Evolutionary conservation across 192 early-diverging fungal species (phyloP), one percentile per base, ranked within the genome.

Genomic region (Dissophora ornata): DNA sequence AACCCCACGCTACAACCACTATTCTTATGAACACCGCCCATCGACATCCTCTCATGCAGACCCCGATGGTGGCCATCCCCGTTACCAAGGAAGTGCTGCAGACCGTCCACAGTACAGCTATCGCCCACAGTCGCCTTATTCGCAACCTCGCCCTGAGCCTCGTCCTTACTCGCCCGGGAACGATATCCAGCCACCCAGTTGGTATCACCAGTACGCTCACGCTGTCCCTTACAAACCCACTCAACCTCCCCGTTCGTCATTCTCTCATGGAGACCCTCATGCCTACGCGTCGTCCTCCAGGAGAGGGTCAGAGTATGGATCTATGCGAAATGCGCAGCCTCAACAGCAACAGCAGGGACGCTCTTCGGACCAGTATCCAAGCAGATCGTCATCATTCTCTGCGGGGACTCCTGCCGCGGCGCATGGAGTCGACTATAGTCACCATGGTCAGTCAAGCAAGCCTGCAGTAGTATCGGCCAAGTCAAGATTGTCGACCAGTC

Each of bases 201-300:
- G 73, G 73, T 77, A 77, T 41, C 73, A 67, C 34, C 62, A 67
- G 25, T 77, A 77, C 22, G 73, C 73, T 0, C 50, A 77, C 21
- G 61, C 56, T 10, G 61, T 71, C 29, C 56, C 49, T 1, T 12
- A 32, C 42, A 77, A 71, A 26, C 26, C 49, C 12, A 13, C 21
- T 4, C 18, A 4, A 2, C 52, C 30, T n/a, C 44, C 29, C 3
- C 41, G 68, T 1, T n/a, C 51, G 10, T 62, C 68, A 1, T 62
- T 47, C 25, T 57, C 68, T 5, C 69, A 57, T 10, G 44, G 34
- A 16, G 54, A 65, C 30, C 11, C 22, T n/a, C 41, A 50, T 1
- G 12, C 12, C 34, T 66, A 52, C 16, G 41, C 22, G 9, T 16
- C 73, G 22, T 16, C 40, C 4, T 18, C 30, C 18, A 32, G 52